These are phyloP conservation scores for Aspergillus viridinutans DNA, from an alignment of 2,329 filamentous ascomycete genomes.

Conservation along the genomic window DNA sequence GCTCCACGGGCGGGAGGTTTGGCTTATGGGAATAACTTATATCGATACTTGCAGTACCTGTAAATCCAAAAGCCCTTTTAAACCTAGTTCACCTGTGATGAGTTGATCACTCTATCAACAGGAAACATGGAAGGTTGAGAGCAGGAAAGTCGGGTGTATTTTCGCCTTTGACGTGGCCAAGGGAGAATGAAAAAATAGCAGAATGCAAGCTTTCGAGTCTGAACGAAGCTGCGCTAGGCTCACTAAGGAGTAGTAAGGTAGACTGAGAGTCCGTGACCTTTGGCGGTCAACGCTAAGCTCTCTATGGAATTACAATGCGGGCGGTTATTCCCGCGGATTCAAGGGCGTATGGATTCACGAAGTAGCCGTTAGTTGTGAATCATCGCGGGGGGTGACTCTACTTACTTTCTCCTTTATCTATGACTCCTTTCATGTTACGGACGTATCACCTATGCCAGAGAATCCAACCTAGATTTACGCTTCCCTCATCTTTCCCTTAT, in stretches of 20 bases:
- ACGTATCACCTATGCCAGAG: background rate
- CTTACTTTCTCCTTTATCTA: background rate
- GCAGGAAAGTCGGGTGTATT: background rate
- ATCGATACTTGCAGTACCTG: background rate
- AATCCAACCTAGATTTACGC: background rate
- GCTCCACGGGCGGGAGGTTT: slow-evolving; percentile 7
- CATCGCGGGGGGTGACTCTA: background rate
- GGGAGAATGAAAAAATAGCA: slow-evolving; percentile 7
- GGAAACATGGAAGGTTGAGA: background rate
- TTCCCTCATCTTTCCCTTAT: background rate
- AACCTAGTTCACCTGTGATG: background rate
- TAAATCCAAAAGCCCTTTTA: background rate
- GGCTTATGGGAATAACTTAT: background rate
- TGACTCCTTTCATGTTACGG: background rate
- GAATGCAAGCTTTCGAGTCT: slow-evolving; percentile 2
- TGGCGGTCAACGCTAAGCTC: slow-evolving; percentile 4
- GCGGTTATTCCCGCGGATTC: background rate
- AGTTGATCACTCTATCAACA: background rate
- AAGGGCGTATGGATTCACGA: background rate
- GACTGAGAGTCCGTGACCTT: too few relatives aligned
- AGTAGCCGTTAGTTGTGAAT: background rate
- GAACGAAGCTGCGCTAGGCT: background rate
- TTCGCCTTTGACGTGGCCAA: background rate
- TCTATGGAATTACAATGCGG: slow-evolving; percentile 3
- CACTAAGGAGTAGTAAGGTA: too few relatives aligned